phyloP scores from a whole-genome alignment of 129 eudicot genomes.

The Apium graveolens region DNA sequence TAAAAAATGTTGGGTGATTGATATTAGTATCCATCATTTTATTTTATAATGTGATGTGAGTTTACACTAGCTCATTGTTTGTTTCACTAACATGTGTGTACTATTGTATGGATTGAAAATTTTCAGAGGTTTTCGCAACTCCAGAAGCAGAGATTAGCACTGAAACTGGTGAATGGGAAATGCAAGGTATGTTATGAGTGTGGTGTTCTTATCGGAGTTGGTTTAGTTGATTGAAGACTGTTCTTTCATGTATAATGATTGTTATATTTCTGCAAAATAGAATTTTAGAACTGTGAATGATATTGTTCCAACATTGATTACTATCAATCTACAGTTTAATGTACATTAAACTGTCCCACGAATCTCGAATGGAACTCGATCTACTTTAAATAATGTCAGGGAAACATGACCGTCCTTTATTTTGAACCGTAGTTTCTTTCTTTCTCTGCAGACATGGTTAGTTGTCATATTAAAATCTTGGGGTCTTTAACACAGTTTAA shows the following conservation, averaged over 20 bases:
- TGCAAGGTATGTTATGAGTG: constrained; percentile 55
- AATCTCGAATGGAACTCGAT: background rate
- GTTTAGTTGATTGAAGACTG: background rate
- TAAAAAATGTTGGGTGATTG: background rate
- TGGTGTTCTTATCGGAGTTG: background rate
- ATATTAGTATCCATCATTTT: background rate
- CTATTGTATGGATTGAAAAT: constrained; percentile 12
- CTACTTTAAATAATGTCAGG: background rate
- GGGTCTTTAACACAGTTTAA: too few relatives aligned
- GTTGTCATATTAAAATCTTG: background rate
- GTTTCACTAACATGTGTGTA: background rate
- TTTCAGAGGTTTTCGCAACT: constrained; percentile 45
- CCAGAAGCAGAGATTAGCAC: constrained; percentile 69
- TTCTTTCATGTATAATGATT: background rate
- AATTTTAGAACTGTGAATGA: background rate
- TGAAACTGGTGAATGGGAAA: constrained; percentile 82
- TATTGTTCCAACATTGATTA: background rate
- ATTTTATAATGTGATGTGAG: background rate
- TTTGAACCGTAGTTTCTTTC: background rate
- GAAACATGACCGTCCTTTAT: background rate
- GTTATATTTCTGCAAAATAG: background rate
- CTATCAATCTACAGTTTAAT: background rate
- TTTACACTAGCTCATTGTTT: background rate
- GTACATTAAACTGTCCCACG: background rate
- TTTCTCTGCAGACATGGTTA: background rate